These are phyloP conservation scores for Mucor plumbeus DNA, from an alignment of 371 early-diverging fungal genomes.

Conservation along the genomic window DNA sequence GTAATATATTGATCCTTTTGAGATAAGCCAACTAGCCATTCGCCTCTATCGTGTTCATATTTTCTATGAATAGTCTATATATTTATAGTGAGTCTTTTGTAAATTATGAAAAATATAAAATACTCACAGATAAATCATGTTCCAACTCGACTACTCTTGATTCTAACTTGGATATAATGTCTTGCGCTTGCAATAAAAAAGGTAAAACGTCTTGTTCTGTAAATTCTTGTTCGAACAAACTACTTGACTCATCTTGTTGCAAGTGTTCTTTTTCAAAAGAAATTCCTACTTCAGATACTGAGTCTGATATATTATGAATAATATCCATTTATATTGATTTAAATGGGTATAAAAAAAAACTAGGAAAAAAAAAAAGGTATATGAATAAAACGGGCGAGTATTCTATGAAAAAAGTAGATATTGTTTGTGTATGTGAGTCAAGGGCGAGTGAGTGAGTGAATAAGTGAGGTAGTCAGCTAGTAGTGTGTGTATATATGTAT, in stretches of 20 bases:
- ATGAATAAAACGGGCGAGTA: not conserved
- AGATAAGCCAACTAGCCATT: conserved; percentile 59
- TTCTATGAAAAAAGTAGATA: not conserved
- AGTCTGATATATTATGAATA: conserved; percentile 1
- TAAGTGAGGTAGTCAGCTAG: not conserved
- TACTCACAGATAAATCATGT: conserved; percentile 54
- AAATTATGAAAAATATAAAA: not conserved
- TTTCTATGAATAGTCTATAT: conserved; percentile 55
- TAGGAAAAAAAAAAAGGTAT: conserved; percentile 9
- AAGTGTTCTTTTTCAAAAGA: not conserved
- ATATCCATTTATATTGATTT: not conserved
- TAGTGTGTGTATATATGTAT: conserved; percentile 2
- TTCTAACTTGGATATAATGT: conserved; percentile 59
- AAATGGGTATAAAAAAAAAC: not conserved
- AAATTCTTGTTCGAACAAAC: conserved; percentile 37
- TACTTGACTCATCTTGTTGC: conserved; percentile 5
- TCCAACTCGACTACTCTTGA: conserved; percentile 60
- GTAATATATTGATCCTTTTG: conserved; percentile 64
- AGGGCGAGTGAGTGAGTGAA: not conserved
- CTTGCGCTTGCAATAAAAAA: conserved; percentile 61
- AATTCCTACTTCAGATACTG: conserved; percentile 6
- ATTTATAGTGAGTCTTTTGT: not conserved
- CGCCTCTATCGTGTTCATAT: conserved; percentile 61
- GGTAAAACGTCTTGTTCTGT: conserved; percentile 58
- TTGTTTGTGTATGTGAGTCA: conserved; percentile 5